Evolutionary conservation across 1,139 yeast species (phyloP).

Genomic region (Zygoascus sp.): DNA sequence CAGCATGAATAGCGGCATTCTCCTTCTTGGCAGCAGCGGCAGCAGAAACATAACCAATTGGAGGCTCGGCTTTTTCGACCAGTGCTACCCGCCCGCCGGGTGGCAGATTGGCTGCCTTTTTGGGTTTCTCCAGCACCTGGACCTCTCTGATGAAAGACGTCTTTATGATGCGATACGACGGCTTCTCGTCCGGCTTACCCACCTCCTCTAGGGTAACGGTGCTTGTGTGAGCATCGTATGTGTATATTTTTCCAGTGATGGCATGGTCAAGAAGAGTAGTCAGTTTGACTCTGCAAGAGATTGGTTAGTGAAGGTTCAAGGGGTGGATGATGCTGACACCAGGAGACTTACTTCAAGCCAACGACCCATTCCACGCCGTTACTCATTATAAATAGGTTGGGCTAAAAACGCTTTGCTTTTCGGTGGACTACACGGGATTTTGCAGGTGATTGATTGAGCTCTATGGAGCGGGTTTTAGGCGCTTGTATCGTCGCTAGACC

Average conservation of each 20-base stretch:
- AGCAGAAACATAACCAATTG: constrained; percentile 31
- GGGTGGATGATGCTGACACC: no score
- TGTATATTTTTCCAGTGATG: constrained; percentile 57
- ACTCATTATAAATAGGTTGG: not conserved
- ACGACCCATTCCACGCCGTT: constrained; percentile 20
- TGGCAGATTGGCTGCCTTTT: constrained; percentile 13
- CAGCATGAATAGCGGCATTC: constrained; percentile 25
- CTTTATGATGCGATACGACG: constrained; percentile 52
- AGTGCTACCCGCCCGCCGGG: constrained; percentile 12
- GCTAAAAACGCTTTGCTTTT: no score
- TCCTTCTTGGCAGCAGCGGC: constrained; percentile 26
- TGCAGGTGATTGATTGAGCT: no score
- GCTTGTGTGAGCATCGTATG: constrained; percentile 47
- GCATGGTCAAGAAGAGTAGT: constrained; percentile 56
- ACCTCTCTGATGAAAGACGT: constrained; percentile 55
- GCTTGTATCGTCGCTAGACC: no score
- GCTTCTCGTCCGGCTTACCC: constrained; percentile 15
- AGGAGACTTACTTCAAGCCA: constrained; percentile 20
- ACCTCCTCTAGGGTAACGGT: constrained; percentile 38
- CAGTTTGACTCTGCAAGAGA: constrained; percentile 51
- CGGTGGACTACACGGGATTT: no score
- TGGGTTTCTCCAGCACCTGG: constrained; percentile 41
- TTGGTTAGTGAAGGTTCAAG: no score
- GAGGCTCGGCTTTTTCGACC: constrained; percentile 27
- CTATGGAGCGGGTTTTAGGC: no score